Conservation (phyloP, 2,329 filamentous ascomycete genomes). For the Colletotrichum siamense region DNA sequence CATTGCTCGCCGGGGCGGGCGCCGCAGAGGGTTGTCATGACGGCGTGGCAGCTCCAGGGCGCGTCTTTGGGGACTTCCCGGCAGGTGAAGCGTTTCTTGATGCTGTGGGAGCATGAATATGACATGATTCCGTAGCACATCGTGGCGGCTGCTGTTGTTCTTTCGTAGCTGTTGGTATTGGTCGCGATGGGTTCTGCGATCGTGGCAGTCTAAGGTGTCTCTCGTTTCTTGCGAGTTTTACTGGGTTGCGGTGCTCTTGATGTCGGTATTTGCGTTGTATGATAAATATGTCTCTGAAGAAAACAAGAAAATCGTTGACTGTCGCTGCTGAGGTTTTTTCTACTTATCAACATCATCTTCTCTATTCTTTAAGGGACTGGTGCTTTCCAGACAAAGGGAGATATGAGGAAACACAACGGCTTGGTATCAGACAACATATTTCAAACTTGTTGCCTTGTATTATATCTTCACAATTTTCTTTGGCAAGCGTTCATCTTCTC, state of each 20-base stretch:
- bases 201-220: background rate
- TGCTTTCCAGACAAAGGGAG: background rate
- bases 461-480: background rate
- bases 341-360: background rate
- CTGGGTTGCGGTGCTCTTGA: background rate
- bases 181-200: background rate
- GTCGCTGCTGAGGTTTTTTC: background rate
- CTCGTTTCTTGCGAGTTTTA: background rate
- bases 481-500: background rate
- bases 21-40: slow-evolving; percentile 12
- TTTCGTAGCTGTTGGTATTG: background rate
- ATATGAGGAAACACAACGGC: background rate
- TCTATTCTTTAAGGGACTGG: background rate
- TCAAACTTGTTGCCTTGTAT: background rate
- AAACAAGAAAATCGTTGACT: background rate
- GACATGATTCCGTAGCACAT: slow-evolving; percentile 17
- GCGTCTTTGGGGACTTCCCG: background rate
- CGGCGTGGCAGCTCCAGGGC: background rate
- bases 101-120: slow-evolving; percentile 6
- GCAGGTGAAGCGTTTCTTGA: background rate
- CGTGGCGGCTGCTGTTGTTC: background rate
- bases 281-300: background rate
- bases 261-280: background rate
- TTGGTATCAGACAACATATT: background rate
- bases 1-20: background rate